These are phyloP conservation scores for Sugiyamaella boreocaroliniensis DNA, from an alignment of 805 yeast genomes.

Conservation along the genomic window DNA sequence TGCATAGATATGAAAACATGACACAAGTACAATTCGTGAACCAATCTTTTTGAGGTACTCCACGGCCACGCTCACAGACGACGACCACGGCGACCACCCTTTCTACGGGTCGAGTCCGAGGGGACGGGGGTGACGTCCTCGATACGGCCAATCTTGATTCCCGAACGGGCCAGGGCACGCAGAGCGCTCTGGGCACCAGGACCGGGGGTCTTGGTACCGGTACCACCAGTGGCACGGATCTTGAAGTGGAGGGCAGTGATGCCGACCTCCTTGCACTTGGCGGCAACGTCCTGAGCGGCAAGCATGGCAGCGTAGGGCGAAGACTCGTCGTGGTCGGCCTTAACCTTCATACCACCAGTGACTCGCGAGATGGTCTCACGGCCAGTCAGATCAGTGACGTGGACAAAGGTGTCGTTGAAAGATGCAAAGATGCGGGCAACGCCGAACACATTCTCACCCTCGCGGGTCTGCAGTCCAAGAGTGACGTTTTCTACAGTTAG, in stretches of 20 bases:
- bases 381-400: constrained; percentile 98
- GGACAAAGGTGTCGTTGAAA: constrained; percentile 99
- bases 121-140: constrained; percentile 99
- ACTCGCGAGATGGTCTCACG: constrained; percentile 99
- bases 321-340: constrained; percentile 99
- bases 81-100: constrained; percentile 99
- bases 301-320: constrained; percentile 99
- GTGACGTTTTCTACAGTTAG: constrained; percentile 34
- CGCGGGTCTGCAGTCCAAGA: constrained; percentile 85
- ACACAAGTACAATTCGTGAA: constrained; percentile 2
- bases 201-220: constrained; percentile 99
- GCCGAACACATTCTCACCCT: constrained; percentile 98
- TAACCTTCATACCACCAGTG: constrained; percentile 99
- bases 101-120: constrained; percentile 99
- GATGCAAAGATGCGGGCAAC: constrained; percentile 99
- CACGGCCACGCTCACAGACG: constrained; percentile 54
- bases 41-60: neutral
- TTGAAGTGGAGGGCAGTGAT: constrained; percentile 99
- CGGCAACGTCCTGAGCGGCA: constrained; percentile 99
- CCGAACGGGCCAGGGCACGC: constrained; percentile 99
- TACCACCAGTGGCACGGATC: constrained; percentile 99
- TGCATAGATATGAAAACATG: neutral
- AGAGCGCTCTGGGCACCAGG: constrained; percentile 99
- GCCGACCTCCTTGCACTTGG: constrained; percentile 98
- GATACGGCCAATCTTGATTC: constrained; percentile 98